Evolutionary conservation across 2,329 filamentous ascomycete genomes (phyloP).

Genomic region (Biscogniauxia marginata): DNA sequence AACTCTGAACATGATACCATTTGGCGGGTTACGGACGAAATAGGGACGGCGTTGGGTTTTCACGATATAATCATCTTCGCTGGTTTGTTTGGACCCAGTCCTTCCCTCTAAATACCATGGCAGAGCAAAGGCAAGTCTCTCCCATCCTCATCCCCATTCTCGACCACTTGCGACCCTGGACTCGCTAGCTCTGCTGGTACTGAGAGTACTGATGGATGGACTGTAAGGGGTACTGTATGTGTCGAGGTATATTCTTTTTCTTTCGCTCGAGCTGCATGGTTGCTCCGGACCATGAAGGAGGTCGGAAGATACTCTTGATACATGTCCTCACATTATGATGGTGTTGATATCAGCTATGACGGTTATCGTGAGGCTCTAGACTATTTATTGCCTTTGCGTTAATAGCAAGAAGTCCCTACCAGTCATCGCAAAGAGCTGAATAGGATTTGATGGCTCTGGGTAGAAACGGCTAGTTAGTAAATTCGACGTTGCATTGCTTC

Average conservation of each 20-base stretch:
- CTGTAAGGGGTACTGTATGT: background rate
- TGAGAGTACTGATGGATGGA: too few species aligned
- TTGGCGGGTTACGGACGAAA: slow-evolving; percentile 23
- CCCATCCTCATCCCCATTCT: slow-evolving; percentile 4
- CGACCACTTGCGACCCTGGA: background rate
- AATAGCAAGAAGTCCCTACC: background rate
- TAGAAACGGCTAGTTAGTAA: background rate
- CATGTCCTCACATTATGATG: background rate
- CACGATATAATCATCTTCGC: slow-evolving; percentile 23
- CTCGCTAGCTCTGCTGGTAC: background rate
- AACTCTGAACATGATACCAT: slow-evolving; percentile 27
- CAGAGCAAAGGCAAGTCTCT: slow-evolving; percentile 6
- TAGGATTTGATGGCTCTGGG: background rate
- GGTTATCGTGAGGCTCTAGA: background rate
- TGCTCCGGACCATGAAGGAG: background rate
- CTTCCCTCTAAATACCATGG: slow-evolving; percentile 12
- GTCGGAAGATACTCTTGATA: background rate
- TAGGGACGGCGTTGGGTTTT: slow-evolving; percentile 29
- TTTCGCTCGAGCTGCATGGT: background rate
- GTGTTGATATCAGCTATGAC: background rate
- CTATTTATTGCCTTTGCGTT: background rate
- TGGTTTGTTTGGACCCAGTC: slow-evolving; percentile 16
- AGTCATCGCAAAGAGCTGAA: background rate
- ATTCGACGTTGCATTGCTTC: background rate
- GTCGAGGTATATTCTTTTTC: background rate